phyloP scores from a whole-genome alignment of 768 basidiomycete species.

The Hirschioporus abietinus region DNA sequence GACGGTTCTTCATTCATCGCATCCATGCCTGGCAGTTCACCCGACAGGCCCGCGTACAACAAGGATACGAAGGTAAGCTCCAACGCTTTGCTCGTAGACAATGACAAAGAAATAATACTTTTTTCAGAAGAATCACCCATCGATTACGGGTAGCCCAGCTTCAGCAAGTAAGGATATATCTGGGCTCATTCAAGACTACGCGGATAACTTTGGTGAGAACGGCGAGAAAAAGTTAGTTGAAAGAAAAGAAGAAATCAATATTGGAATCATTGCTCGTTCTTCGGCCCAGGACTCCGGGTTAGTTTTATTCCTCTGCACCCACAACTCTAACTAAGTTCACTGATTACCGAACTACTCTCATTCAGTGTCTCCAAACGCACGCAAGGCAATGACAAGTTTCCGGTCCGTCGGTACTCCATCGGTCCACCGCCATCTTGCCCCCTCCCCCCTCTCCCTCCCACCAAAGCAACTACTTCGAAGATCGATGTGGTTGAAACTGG shows the following conservation, averaged over 20 bases:
- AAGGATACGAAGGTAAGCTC: background rate
- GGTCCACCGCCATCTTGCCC: background rate
- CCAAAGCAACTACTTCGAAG: background rate
- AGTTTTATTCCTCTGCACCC: background rate
- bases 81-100: background rate
- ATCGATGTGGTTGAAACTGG: background rate
- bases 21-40: background rate
- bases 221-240: background rate
- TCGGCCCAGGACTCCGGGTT: background rate
- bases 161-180: background rate
- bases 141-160: background rate
- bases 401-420: background rate
- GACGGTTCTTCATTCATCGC: background rate
- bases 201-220: background rate
- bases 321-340: background rate
- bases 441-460: slow-evolving; percentile 1
- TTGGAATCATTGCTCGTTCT: background rate
- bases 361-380: background rate
- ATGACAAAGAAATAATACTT: background rate
- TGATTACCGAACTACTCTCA: background rate
- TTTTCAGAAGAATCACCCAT: background rate
- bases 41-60: background rate
- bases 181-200: background rate
- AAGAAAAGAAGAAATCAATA: background rate
- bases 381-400: background rate